Percentiles rank a stretch among this genome's conserved stretches.
Evolutionary conservation across 2,329 filamentous ascomycete species (phyloP).

Genomic region (Dactylonectria macrodidyma): DNA sequence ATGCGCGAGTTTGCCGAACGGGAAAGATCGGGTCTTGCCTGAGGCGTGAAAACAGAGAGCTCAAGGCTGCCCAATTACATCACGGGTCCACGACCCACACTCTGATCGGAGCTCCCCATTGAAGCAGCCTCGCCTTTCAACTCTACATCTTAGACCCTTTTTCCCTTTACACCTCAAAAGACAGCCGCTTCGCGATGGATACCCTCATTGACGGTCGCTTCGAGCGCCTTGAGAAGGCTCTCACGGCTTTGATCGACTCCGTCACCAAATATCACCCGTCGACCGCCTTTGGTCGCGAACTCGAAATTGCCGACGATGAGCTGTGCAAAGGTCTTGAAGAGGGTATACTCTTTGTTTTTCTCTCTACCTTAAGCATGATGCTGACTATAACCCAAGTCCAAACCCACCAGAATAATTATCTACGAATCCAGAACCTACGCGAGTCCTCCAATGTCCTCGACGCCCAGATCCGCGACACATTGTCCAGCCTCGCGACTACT

Average conservation of each 20-base stretch:
- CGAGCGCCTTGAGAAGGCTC: constrained; percentile 75
- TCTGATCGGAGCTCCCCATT: constrained; percentile 37
- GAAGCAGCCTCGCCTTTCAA: constrained; percentile 30
- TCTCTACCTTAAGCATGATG: neutral
- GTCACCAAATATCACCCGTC: constrained; percentile 88
- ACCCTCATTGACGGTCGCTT: constrained; percentile 73
- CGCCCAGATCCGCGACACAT: constrained; percentile 78
- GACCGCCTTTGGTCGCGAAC: constrained; percentile 75
- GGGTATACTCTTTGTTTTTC: constrained; percentile 59
- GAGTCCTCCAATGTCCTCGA: constrained; percentile 77
- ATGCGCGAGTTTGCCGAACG: constrained; percentile 55
- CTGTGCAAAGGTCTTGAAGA: constrained; percentile 77
- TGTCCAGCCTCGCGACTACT: constrained; percentile 78
- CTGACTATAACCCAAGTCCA: constrained; percentile 66
- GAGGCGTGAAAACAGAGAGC: constrained; percentile 45
- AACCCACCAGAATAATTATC: constrained; percentile 81
- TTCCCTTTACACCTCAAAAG: neutral
- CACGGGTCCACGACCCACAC: constrained; percentile 28
- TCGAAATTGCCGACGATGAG: constrained; percentile 79
- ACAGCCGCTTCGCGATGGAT: constrained; percentile 67
- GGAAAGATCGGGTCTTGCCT: constrained; percentile 55
- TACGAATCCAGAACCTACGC: constrained; percentile 78
- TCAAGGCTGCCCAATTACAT: constrained; percentile 33
- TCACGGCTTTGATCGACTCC: constrained; percentile 81
- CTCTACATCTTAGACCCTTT: neutral